These are phyloP conservation scores for Curvularia verruculosa DNA, from an alignment of 2,329 filamentous ascomycete genomes.

Conservation along the genomic window DNA sequence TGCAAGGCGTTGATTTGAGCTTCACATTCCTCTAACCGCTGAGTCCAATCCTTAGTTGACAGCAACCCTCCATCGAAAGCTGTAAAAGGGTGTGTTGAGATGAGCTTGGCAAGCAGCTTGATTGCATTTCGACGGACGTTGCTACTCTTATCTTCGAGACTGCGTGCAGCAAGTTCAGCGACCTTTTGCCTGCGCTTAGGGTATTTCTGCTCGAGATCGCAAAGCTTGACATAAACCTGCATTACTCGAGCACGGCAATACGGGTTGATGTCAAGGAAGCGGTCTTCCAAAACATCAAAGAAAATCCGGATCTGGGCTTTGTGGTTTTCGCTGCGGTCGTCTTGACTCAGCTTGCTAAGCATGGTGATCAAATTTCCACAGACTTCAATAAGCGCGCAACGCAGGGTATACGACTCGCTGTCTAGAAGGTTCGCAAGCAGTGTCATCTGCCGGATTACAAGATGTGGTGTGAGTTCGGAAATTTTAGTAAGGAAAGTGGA, in stretches of 20 bases:
- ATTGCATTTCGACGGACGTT: constrained; percentile 95
- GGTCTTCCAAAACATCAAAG: constrained; percentile 94
- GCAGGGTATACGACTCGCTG: constrained; percentile 94
- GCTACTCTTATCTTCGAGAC: constrained; percentile 96
- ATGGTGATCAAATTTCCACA: constrained; percentile 94
- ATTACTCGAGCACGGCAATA: constrained; percentile 92
- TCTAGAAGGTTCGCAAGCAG: constrained; percentile 92
- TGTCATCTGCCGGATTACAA: constrained; percentile 98
- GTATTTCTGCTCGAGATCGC: constrained; percentile 88
- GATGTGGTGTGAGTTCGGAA: constrained; percentile 85
- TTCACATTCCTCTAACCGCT: constrained; percentile 80
- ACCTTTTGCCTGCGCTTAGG: constrained; percentile 88
- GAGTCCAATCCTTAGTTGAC: constrained; percentile 82
- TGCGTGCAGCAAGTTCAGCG: constrained; percentile 84
- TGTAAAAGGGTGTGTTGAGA: constrained; percentile 88
- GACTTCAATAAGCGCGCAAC: constrained; percentile 93
- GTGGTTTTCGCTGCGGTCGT: constrained; percentile 85
- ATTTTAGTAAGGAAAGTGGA: constrained; percentile 92
- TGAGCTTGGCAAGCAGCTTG: constrained; percentile 83
- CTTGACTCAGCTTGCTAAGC: constrained; percentile 79
- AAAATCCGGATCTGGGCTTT: constrained; percentile 96
- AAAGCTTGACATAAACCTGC: constrained; percentile 90
- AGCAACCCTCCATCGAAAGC: constrained; percentile 73
- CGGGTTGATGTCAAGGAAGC: constrained; percentile 94
- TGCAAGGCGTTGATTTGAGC: constrained; percentile 80